Evolutionary conservation across 306 rosid species (phyloP).

Genomic region (Luffa aegyptiaca): DNA sequence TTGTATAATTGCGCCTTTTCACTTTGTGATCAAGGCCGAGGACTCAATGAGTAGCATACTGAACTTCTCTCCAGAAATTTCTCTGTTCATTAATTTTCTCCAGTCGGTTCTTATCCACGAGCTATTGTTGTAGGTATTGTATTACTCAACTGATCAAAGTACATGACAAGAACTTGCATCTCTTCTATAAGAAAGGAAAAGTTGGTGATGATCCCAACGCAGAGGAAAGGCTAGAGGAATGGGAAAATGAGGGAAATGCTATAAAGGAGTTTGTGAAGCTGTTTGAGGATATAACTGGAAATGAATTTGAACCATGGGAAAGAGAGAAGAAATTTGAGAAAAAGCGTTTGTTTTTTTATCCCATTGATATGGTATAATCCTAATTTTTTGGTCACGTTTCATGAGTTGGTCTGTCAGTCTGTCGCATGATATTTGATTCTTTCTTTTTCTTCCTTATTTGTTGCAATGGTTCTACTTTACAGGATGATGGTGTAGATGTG

Average conservation of each 20-base stretch:
- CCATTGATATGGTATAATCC: slow-evolving; percentile 60
- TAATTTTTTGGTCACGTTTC: background rate
- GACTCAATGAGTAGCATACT: slow-evolving; percentile 55
- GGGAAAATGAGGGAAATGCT: slow-evolving; percentile 35
- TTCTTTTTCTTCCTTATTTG: background rate
- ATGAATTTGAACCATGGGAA: slow-evolving; percentile 78
- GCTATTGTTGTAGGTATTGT: slow-evolving; percentile 46
- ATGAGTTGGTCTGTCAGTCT: background rate
- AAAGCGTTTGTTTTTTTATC: slow-evolving; percentile 59
- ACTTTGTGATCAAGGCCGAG: slow-evolving; percentile 56
- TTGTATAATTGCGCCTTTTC: slow-evolving; percentile 77
- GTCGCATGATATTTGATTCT: background rate
- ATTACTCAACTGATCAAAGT: slow-evolving; percentile 57
- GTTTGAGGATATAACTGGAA: slow-evolving; percentile 70
- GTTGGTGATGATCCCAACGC: slow-evolving; percentile 72
- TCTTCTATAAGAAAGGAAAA: slow-evolving; percentile 66
- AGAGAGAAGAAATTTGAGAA: slow-evolving; percentile 66
- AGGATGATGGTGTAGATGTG: slow-evolving; percentile 90
- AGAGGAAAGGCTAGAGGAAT: slow-evolving; percentile 63
- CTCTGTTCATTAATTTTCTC: background rate
- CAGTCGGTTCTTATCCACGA: slow-evolving; percentile 2
- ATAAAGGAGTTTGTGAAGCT: slow-evolving; percentile 56
- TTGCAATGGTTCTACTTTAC: background rate
- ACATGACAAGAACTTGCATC: slow-evolving; percentile 40
- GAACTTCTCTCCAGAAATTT: background rate